Conservation (phyloP, 352 stramenopile genomes). For the Thalassiosira livingstoniorum region DNA sequence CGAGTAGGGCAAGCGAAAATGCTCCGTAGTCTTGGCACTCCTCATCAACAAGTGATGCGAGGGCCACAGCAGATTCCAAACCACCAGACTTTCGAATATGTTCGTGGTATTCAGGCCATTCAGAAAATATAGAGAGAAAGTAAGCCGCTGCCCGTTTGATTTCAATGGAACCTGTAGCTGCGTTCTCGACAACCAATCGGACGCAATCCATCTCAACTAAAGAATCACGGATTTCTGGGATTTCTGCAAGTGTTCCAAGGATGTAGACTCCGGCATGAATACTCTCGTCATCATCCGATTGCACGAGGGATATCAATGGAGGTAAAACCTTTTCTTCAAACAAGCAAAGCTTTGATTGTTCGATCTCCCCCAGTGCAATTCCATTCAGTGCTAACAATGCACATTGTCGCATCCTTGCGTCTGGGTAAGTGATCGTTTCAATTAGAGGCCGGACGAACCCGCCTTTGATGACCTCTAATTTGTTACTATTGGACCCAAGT, state of each 20-base stretch:
- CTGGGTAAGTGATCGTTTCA: constrained; percentile 93
- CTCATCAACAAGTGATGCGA: constrained; percentile 93
- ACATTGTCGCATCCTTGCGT: constrained; percentile 92
- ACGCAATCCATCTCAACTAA: constrained; percentile 91
- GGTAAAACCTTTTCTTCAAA: constrained; percentile 91
- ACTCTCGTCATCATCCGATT: constrained; percentile 90
- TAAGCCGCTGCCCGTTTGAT: constrained; percentile 93
- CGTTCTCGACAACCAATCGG: constrained; percentile 88
- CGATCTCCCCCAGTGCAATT: constrained; percentile 89
- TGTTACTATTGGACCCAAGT: constrained; percentile 92
- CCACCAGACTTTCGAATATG: constrained; percentile 89
- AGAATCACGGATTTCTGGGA: constrained; percentile 90
- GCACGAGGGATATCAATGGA: constrained; percentile 90
- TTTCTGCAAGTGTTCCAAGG: constrained; percentile 92
- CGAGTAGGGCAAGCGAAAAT: constrained; percentile 94
- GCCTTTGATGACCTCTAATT: constrained; percentile 91
- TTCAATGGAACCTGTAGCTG: constrained; percentile 89
- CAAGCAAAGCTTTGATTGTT: constrained; percentile 89
- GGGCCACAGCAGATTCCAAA: constrained; percentile 89
- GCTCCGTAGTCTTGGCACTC: constrained; percentile 96
- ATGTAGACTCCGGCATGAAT: constrained; percentile 91
- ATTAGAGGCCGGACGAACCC: constrained; percentile 92
- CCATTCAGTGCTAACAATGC: constrained; percentile 92
- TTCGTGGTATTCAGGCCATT: constrained; percentile 92
- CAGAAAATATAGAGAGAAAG: constrained; percentile 89